phyloP scores from a whole-genome alignment of 306 rosid genomes.

The Gastrolobium bilobum region DNA sequence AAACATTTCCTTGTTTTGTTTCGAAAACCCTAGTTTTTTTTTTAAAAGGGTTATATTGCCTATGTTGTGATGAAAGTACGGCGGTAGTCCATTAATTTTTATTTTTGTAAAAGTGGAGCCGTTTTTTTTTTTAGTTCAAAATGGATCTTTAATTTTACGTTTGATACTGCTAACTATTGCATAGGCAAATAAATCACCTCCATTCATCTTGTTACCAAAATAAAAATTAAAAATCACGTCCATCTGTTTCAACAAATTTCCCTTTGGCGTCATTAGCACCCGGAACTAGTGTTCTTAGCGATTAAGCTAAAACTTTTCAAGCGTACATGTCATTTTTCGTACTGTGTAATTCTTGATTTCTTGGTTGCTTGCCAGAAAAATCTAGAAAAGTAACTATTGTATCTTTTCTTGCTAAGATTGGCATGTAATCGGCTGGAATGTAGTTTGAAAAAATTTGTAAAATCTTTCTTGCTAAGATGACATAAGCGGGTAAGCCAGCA shows the following conservation, averaged over 20 bases:
- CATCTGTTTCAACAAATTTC: conserved; percentile 1
- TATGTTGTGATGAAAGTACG: too few relatives aligned
- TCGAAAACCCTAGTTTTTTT: conserved; percentile 57
- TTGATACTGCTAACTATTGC: background rate
- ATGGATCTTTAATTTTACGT: background rate
- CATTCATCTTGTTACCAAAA: too few relatives aligned
- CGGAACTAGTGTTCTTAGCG: too few relatives aligned
- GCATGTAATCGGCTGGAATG: background rate
- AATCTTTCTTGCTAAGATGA: background rate
- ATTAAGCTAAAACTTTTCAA: too few relatives aligned
- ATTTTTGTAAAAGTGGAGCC: too few relatives aligned
- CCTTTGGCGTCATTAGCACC: background rate
- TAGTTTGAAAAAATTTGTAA: background rate
- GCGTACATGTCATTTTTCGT: background rate
- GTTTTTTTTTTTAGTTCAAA: background rate
- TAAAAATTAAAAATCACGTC: background rate
- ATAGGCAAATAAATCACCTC: conserved; percentile 17
- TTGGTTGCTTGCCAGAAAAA: conserved; percentile 23
- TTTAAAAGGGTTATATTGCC: too few relatives aligned
- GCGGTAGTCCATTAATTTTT: too few relatives aligned
- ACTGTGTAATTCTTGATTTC: conserved; percentile 9
- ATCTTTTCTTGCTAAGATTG: background rate
- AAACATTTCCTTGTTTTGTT: conserved; percentile 26
- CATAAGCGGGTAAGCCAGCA: background rate
- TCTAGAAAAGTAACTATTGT: background rate